phyloP scores from a whole-genome alignment of 2,329 filamentous ascomycete species.

The Alternaria longipes region DNA sequence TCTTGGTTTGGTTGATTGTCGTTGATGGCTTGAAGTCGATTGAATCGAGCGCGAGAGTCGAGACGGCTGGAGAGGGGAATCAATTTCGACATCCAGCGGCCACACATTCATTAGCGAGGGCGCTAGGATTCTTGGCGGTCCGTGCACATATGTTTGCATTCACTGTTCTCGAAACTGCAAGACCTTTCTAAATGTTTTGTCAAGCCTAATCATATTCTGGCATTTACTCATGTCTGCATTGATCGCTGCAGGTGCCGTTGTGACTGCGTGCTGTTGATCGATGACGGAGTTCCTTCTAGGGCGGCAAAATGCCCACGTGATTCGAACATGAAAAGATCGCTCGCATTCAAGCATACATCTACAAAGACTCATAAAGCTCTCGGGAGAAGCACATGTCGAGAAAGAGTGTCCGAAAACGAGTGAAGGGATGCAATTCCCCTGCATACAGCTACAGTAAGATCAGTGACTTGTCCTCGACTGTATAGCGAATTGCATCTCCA shows the following conservation, averaged over 20 bases:
- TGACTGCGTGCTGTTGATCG: background rate
- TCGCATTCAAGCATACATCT: background rate
- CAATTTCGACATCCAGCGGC: constrained; percentile 4
- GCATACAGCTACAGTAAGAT: background rate
- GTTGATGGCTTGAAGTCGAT: constrained; percentile 45
- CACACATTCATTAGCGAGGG: background rate
- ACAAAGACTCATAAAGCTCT: background rate
- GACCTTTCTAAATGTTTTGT: background rate
- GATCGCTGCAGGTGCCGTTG: background rate
- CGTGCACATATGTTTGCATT: background rate
- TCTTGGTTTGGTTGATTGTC: constrained; percentile 39
- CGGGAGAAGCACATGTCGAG: too few species aligned
- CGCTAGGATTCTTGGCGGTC: constrained; percentile 6
- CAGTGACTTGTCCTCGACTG: background rate
- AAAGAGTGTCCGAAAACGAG: background rate
- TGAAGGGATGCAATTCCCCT: background rate
- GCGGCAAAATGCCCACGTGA: constrained; percentile 11
- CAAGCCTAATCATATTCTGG: background rate
- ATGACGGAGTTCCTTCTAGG: constrained; percentile 3
- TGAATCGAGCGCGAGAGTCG: constrained; percentile 47
- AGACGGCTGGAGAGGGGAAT: constrained; percentile 34
- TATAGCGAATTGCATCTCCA: background rate
- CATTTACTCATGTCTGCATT: background rate
- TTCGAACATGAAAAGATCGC: constrained; percentile 2
- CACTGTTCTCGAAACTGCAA: background rate